A percentile compares a stretch with the other conserved stretches of the same genome.
Evolutionary conservation across 164 flowering plant genomes (phyloP).

Genomic region (Piper betle): DNA sequence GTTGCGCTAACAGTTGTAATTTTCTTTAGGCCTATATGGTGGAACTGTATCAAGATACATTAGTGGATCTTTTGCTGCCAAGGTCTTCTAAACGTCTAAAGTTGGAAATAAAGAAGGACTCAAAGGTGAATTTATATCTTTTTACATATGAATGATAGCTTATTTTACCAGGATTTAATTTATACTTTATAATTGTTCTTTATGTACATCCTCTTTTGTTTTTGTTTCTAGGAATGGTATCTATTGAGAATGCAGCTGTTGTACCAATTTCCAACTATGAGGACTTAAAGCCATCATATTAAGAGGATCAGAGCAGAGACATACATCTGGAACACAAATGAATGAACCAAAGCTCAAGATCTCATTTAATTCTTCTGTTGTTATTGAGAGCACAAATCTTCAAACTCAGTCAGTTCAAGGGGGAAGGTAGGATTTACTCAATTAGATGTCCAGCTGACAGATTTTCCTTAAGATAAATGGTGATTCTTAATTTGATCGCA

Average conservation of each 20-base stretch:
- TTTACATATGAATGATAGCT: slow-evolving; percentile 1
- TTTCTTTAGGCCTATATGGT: slow-evolving; percentile 70
- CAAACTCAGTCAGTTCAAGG: slow-evolving; percentile 81
- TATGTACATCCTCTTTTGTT: not conserved
- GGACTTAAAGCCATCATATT: slow-evolving; percentile 55
- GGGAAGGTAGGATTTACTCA: slow-evolving; percentile 56
- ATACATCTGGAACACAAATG: slow-evolving; percentile 90
- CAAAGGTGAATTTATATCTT: slow-evolving; percentile 45
- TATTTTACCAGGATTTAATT: not conserved
- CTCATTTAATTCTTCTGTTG: slow-evolving; percentile 83
- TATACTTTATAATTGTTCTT: not conserved
- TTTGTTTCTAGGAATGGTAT: slow-evolving; percentile 63
- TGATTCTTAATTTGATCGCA: not conserved
- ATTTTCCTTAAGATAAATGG: not conserved
- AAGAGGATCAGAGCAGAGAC: slow-evolving; percentile 79
- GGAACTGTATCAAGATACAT: slow-evolving; percentile 92
- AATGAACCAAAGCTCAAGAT: slow-evolving; percentile 97
- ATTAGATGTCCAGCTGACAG: not conserved
- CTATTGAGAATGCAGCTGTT: slow-evolving; percentile 75
- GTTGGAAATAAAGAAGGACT: slow-evolving; percentile 89
- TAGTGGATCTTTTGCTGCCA: slow-evolving; percentile 79
- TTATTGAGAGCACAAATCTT: slow-evolving; percentile 87
- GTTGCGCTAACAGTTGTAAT: not conserved
- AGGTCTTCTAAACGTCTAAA: slow-evolving; percentile 54
- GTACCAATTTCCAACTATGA: slow-evolving; percentile 61